These are phyloP conservation scores for Neostapfia colusana DNA, from an alignment of 176 grass and related monocot genomes.

Conservation along the genomic window DNA sequence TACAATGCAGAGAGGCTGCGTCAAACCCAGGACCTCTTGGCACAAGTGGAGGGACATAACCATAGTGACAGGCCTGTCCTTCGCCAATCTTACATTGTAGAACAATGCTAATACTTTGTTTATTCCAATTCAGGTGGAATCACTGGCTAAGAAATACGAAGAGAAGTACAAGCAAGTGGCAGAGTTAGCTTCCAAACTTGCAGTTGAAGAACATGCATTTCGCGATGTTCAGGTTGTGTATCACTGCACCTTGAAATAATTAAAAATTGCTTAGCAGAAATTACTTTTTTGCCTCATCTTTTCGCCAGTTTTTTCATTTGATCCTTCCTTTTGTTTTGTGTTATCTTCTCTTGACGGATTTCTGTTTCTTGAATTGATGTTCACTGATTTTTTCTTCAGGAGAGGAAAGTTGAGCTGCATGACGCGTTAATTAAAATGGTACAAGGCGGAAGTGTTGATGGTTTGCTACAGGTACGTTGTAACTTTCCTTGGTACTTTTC, in stretches of 20 bases:
- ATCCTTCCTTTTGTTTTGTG: neutral
- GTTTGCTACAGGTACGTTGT: constrained; percentile 87
- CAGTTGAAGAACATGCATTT: constrained; percentile 76
- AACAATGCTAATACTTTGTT: constrained; percentile 15
- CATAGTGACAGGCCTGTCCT: no score
- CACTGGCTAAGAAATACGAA: constrained; percentile 91
- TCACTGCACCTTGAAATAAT: constrained; percentile 28
- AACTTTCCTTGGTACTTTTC: constrained; percentile 21
- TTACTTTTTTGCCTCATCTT: constrained; percentile 26
- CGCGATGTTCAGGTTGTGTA: constrained; percentile 80
- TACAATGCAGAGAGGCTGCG: no score
- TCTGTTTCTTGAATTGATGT: constrained; percentile 22
- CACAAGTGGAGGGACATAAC: no score
- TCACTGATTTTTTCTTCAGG: constrained; percentile 52
- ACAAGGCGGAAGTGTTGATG: constrained; percentile 96
- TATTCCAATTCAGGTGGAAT: constrained; percentile 73
- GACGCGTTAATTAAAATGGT: constrained; percentile 96
- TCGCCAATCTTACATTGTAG: constrained; percentile 1
- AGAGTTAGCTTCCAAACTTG: constrained; percentile 88
- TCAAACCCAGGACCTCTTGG: no score
- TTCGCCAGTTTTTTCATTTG: constrained; percentile 30
- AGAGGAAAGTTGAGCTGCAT: constrained; percentile 93
- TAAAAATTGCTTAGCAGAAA: neutral
- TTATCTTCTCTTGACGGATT: constrained; percentile 22
- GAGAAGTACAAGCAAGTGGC: constrained; percentile 99